phyloP scores from a whole-genome alignment of 495 filamentous ascomycete genomes.

The Halenospora varia region DNA sequence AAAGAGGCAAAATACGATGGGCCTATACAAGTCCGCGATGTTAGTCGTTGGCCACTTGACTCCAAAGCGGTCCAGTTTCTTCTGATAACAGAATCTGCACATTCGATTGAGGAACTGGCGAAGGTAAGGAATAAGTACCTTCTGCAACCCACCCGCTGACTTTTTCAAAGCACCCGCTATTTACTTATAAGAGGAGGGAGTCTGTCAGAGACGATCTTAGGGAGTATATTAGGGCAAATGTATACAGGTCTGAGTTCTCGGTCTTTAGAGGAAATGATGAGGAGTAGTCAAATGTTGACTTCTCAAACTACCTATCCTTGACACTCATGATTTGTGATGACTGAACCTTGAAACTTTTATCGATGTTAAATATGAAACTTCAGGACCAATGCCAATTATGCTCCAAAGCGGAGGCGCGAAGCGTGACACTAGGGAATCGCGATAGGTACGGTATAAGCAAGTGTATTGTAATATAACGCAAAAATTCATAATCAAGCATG shows the following conservation, averaged over 20 bases:
- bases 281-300: neutral
- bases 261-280: neutral
- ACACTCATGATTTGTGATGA: neutral
- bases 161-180: conserved; percentile 1
- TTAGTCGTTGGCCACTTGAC: neutral
- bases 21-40: neutral
- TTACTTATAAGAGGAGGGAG: neutral
- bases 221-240: neutral
- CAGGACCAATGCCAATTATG: neutral
- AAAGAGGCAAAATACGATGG: neutral
- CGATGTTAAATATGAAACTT: neutral
- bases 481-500: no score
- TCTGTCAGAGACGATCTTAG: neutral
- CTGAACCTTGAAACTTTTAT: neutral
- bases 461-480: no score
- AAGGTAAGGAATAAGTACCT: neutral
- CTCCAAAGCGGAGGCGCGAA: neutral
- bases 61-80: conserved; percentile 1
- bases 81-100: conserved; percentile 1
- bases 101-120: neutral
- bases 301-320: neutral
- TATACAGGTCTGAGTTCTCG: neutral
- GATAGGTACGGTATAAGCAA: no score
- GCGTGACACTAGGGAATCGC: neutral
- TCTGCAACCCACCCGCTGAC: neutral